These are phyloP conservation scores for Russula sp. DNA, from an alignment of 768 basidiomycete species.

Conservation along the genomic window DNA sequence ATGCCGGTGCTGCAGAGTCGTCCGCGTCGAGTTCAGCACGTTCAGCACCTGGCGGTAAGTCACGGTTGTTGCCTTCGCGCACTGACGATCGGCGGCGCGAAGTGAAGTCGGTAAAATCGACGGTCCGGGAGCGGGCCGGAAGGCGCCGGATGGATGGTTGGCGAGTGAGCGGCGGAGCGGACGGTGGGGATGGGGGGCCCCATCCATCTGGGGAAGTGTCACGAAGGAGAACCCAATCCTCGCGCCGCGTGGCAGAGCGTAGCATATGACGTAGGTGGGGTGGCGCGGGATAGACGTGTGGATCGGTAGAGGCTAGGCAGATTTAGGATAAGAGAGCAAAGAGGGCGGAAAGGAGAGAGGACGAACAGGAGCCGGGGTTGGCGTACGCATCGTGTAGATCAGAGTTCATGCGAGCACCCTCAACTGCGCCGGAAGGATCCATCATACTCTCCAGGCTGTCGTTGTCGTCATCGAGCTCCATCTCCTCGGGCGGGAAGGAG, in stretches of 20 bases:
- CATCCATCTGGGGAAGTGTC: constrained; percentile 14
- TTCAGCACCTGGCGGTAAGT: not conserved
- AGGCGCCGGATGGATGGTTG: constrained; percentile 54
- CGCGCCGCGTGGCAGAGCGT: constrained; percentile 8
- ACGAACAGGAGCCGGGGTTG: constrained; percentile 10
- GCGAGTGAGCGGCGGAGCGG: constrained; percentile 36
- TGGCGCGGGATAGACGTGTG: constrained; percentile 5
- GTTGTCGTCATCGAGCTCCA: constrained; percentile 53
- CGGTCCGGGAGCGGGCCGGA: constrained; percentile 42
- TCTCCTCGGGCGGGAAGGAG: constrained; percentile 44
- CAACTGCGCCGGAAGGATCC: constrained; percentile 35
- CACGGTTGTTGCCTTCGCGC: constrained; percentile 25
- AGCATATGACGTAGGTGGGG: constrained; percentile 11
- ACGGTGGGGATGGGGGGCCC: constrained; percentile 11
- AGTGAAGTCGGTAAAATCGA: constrained; percentile 71
- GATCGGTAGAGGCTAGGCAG: not conserved
- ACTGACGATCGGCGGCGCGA: constrained; percentile 51
- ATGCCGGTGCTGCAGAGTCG: constrained; percentile 1
- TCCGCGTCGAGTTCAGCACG: constrained; percentile 13
- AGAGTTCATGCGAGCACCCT: constrained; percentile 50
- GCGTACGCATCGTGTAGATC: constrained; percentile 59
- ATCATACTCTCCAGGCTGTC: constrained; percentile 45
- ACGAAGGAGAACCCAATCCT: constrained; percentile 15
- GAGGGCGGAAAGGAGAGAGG: not conserved
- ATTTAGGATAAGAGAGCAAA: not conserved